Evolutionary conservation across 2,329 filamentous ascomycete genomes (phyloP).

Genomic region (Stachybotrys chartarum): DNA sequence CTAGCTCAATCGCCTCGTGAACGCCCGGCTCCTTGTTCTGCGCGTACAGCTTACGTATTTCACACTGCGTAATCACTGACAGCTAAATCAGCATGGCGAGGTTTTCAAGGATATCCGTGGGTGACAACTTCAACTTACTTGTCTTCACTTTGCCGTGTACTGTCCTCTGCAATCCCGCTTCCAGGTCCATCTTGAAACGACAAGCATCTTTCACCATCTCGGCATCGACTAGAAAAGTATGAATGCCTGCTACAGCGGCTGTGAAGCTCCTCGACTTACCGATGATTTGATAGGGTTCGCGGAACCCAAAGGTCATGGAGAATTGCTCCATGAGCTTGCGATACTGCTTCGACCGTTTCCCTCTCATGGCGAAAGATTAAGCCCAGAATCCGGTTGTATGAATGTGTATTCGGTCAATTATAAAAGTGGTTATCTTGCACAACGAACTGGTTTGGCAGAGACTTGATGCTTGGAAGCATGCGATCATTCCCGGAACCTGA

Average conservation of each 20-base stretch:
- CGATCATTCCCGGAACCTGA: slow-evolving; percentile 2
- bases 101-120: too few species aligned
- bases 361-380: slow-evolving; percentile 32
- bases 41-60: slow-evolving; percentile 70
- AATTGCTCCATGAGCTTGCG: slow-evolving; percentile 91
- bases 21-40: slow-evolving; percentile 47
- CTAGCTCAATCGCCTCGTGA: slow-evolving; percentile 59
- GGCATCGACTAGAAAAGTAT: slow-evolving; percentile 57
- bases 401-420: too few species aligned
- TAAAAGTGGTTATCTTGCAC: too few species aligned
- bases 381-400: too few species aligned
- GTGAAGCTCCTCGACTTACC: slow-evolving; percentile 32
- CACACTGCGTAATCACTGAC: slow-evolving; percentile 72
- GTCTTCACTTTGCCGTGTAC: slow-evolving; percentile 81
- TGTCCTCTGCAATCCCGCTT: slow-evolving; percentile 69
- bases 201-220: slow-evolving; percentile 77
- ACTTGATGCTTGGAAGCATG: background rate
- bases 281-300: slow-evolving; percentile 88
- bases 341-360: slow-evolving; percentile 47
- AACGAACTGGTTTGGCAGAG: too few species aligned
- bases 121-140: slow-evolving; percentile 39
- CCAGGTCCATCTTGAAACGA: slow-evolving; percentile 84
- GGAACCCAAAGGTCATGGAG: slow-evolving; percentile 80
- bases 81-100: background rate
- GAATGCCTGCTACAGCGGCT: slow-evolving; percentile 6